Conservation (phyloP, 2,329 filamentous ascomycete genomes). For the Aspergillus latus region DNA sequence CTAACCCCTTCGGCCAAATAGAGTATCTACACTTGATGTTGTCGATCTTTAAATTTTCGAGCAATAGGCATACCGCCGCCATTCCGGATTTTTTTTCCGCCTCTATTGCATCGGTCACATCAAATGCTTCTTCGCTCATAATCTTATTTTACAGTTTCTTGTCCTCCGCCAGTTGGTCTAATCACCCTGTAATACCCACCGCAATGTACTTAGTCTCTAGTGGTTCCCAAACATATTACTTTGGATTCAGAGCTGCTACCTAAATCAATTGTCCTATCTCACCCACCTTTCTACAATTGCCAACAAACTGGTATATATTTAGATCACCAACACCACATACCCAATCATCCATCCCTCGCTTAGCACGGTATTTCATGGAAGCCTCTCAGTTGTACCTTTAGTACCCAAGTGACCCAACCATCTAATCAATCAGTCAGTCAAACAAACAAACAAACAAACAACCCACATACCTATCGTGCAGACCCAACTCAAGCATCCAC, state of each 20-base stretch:
- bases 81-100: background rate
- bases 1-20: constrained; percentile 3
- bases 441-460: background rate
- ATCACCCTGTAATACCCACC: background rate
- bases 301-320: no score
- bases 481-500: background rate
- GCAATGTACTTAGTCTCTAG: no score
- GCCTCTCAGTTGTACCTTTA: background rate
- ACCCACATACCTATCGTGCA: background rate
- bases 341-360: no score
- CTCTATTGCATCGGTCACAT: background rate
- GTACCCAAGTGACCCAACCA: background rate
- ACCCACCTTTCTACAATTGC: no score
- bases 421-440: background rate
- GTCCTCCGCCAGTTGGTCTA: background rate
- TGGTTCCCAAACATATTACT: no score
- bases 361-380: no score
- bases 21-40: constrained; percentile 37
- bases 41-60: background rate
- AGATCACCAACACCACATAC: no score
- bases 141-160: background rate
- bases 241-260: no score
- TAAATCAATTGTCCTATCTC: no score
- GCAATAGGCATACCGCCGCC: background rate
- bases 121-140: background rate